These are phyloP conservation scores for Collybia sordida DNA, from an alignment of 768 basidiomycete species.

Conservation along the genomic window DNA sequence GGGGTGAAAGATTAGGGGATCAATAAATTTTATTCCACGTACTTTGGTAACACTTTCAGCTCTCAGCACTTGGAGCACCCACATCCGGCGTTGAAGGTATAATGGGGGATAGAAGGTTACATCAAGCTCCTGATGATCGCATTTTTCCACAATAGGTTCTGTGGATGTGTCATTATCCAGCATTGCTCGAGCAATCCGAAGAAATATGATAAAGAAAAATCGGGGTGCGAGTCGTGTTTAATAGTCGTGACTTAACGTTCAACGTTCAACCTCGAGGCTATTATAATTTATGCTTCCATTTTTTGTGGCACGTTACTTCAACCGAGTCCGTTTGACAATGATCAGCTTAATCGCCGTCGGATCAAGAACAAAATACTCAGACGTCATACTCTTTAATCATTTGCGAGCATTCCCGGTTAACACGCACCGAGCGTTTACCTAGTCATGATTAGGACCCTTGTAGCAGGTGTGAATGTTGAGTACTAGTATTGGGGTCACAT, in stretches of 20 bases:
- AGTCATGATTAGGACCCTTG: no score
- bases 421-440: no score
- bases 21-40: constrained; percentile 11
- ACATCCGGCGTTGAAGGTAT: constrained; percentile 65
- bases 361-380: no score
- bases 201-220: background rate
- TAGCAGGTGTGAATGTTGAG: no score
- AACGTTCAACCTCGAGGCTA: constrained; percentile 4
- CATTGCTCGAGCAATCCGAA: background rate
- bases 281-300: no score
- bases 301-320: background rate
- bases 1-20: background rate
- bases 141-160: constrained; percentile 9
- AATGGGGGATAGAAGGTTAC: constrained; percentile 72
- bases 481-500: no score
- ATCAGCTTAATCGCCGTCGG: no score
- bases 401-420: no score
- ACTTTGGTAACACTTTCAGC: constrained; percentile 57
- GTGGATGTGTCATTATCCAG: constrained; percentile 7
- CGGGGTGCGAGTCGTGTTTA: background rate
- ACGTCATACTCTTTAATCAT: no score
- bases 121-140: constrained; percentile 28
- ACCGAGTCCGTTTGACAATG: background rate
- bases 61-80: constrained; percentile 65
- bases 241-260: no score